Evolutionary conservation across 2,329 filamentous ascomycete genomes (phyloP).

Genomic region (Ceratocystis variospora): DNA sequence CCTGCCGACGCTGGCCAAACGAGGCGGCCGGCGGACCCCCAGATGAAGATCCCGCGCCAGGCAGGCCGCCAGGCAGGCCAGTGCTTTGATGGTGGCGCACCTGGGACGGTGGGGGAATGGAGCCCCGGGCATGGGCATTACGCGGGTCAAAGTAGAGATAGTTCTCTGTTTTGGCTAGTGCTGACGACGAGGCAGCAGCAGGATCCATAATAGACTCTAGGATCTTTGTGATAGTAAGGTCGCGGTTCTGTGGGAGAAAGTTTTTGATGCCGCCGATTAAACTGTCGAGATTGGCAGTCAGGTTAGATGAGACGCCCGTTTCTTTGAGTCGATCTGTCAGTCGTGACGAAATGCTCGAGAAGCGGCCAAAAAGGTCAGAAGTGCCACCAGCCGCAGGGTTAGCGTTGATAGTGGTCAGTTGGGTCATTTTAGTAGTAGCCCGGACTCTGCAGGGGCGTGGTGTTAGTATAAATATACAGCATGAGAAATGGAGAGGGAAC

Average conservation of each 20-base stretch:
- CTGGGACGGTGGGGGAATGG: conserved; percentile 66
- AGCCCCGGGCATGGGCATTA: conserved; percentile 82
- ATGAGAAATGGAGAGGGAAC: no score
- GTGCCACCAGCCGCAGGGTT: conserved; percentile 38
- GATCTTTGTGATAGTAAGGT: conserved; percentile 93
- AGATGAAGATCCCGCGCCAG: conserved; percentile 35
- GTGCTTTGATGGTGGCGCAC: conserved; percentile 34
- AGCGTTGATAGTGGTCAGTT: conserved; percentile 79
- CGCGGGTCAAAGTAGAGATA: conserved; percentile 96
- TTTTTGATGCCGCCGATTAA: conserved; percentile 95
- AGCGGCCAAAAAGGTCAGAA: conserved; percentile 78
- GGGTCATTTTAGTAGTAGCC: conserved; percentile 93
- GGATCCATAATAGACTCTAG: conserved; percentile 98
- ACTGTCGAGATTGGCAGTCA: conserved; percentile 74
- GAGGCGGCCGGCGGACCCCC: conserved; percentile 57
- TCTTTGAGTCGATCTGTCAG: conserved; percentile 92
- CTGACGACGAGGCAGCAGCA: conserved; percentile 71
- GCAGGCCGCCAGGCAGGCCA: conserved; percentile 36
- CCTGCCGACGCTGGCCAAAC: conserved; percentile 81
- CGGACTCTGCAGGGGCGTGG: conserved; percentile 48
- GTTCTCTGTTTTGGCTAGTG: conserved; percentile 89
- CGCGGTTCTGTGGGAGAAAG: conserved; percentile 89
- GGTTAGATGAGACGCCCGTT: conserved; percentile 56
- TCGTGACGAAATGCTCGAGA: conserved; percentile 80
- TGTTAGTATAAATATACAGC: no score